Percentiles rank a stretch among this genome's conserved stretches.
Conservation (phyloP, 2,329 filamentous ascomycete genomes). For the Clarireedia monteithiana region DNA sequence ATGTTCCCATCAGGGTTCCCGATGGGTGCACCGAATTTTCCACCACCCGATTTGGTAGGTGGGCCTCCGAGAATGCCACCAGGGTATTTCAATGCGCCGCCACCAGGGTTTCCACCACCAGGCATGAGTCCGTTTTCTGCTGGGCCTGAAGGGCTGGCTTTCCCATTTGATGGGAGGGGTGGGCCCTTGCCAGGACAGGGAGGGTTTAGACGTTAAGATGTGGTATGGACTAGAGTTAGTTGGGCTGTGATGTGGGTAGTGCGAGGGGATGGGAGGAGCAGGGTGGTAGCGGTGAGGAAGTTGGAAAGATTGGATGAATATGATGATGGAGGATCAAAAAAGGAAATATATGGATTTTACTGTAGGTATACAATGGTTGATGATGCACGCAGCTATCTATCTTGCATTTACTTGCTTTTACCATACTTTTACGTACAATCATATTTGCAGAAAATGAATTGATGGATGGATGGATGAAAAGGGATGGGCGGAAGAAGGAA, state of each 20-base stretch:
- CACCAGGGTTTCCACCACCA: conserved; percentile 46
- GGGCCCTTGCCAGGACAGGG: conserved; percentile 41
- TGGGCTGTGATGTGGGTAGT: too few species aligned
- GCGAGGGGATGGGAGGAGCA: too few species aligned
- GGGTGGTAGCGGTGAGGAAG: not conserved
- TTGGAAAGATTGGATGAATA: conserved; percentile 12
- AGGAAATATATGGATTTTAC: too few species aligned
- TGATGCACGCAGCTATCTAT: too few species aligned
- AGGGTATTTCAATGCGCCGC: conserved; percentile 35
- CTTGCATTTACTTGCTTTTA: too few species aligned
- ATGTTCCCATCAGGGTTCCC: conserved; percentile 58
- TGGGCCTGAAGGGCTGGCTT: conserved; percentile 44
- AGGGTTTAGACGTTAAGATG: conserved; percentile 32
- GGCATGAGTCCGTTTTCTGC: conserved; percentile 47
- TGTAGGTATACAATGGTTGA: too few species aligned
- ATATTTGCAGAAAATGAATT: not conserved
- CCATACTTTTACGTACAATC: too few species aligned
- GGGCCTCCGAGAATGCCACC: conserved; percentile 39
- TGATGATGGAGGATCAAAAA: not conserved
- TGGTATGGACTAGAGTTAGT: conserved; percentile 2
- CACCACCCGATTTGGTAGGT: conserved; percentile 39
- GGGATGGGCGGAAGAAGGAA: not conserved
- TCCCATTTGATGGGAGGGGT: conserved; percentile 48
- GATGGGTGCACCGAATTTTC: conserved; percentile 43
- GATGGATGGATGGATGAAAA: not conserved